These are phyloP conservation scores for Gossypium australe DNA, from an alignment of 345 rosid species.

Conservation along the genomic window DNA sequence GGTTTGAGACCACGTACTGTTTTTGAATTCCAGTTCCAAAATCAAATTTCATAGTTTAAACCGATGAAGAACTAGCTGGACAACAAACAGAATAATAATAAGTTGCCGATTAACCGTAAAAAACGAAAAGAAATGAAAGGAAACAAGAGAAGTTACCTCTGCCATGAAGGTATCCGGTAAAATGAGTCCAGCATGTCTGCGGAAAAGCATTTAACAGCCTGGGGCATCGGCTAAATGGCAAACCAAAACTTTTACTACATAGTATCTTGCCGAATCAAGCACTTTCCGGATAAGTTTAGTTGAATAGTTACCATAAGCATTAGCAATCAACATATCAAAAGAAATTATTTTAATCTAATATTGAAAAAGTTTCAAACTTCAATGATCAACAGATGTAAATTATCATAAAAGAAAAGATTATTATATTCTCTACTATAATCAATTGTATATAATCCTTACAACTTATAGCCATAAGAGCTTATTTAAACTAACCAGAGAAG, in stretches of 20 bases:
- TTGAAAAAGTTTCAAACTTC: neutral
- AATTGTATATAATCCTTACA: slow-evolving; percentile 41
- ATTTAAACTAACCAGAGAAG: slow-evolving; percentile 43
- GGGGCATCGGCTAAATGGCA: too few relatives aligned
- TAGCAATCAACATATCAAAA: neutral
- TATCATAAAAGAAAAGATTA: slow-evolving; percentile 25
- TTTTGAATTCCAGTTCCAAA: neutral
- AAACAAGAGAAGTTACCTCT: neutral
- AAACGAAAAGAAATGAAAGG: neutral
- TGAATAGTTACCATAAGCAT: neutral
- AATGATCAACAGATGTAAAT: neutral
- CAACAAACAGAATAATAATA: neutral
- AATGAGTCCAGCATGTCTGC: too few relatives aligned
- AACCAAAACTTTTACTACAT: too few relatives aligned
- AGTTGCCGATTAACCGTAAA: neutral
- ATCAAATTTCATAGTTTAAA: neutral
- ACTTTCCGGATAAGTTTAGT: too few relatives aligned
- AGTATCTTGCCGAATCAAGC: too few relatives aligned
- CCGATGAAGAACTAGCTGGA: neutral
- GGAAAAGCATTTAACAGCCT: too few relatives aligned
- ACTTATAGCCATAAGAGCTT: slow-evolving; percentile 35
- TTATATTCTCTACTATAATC: slow-evolving; percentile 43
- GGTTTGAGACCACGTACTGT: neutral
- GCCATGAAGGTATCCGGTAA: neutral
- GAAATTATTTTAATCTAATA: neutral